Percentiles rank a stretch among this genome's conserved stretches.
Evolutionary conservation across 2,329 filamentous ascomycete species (phyloP).

Genomic region (Plenodomus tracheiphilus): DNA sequence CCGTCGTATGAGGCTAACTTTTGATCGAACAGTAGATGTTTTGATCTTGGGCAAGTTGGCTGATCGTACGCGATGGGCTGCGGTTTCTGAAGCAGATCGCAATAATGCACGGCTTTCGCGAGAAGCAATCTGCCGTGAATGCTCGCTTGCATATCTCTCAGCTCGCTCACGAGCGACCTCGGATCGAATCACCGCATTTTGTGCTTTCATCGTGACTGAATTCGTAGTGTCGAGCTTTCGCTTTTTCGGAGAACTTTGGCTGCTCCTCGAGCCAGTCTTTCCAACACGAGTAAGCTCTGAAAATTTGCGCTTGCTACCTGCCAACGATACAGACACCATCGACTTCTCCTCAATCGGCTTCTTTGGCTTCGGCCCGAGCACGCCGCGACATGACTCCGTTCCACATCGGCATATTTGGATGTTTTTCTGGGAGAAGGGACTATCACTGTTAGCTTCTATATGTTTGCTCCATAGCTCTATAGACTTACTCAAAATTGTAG

Average conservation of each 20-base stretch:
- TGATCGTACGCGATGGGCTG: slow-evolving; percentile 15
- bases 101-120: slow-evolving; percentile 39
- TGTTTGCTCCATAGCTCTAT: neutral
- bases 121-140: slow-evolving; percentile 34
- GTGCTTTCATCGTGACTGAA: slow-evolving; percentile 25
- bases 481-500: slow-evolving; percentile 69
- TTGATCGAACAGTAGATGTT: slow-evolving; percentile 14
- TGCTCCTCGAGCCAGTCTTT: slow-evolving; percentile 24
- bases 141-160: slow-evolving; percentile 30
- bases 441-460: slow-evolving; percentile 6
- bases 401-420: slow-evolving; percentile 68
- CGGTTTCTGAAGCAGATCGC: slow-evolving; percentile 20
- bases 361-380: slow-evolving; percentile 61
- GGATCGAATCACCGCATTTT: slow-evolving; percentile 25
- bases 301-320: slow-evolving; percentile 42
- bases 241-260: slow-evolving; percentile 36
- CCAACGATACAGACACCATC: slow-evolving; percentile 31
- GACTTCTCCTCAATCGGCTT: slow-evolving; percentile 46
- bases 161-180: slow-evolving; percentile 29
- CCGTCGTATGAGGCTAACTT: slow-evolving; percentile 24
- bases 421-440: slow-evolving; percentile 59
- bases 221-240: slow-evolving; percentile 26
- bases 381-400: slow-evolving; percentile 62
- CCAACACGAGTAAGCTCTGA: slow-evolving; percentile 31
- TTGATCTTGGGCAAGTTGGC: slow-evolving; percentile 9